Evolutionary conservation across 495 filamentous ascomycete species (phyloP), one percentile per base, ranked within the genome.

Genomic region (Hyphodiscus hymeniophilus): DNA sequence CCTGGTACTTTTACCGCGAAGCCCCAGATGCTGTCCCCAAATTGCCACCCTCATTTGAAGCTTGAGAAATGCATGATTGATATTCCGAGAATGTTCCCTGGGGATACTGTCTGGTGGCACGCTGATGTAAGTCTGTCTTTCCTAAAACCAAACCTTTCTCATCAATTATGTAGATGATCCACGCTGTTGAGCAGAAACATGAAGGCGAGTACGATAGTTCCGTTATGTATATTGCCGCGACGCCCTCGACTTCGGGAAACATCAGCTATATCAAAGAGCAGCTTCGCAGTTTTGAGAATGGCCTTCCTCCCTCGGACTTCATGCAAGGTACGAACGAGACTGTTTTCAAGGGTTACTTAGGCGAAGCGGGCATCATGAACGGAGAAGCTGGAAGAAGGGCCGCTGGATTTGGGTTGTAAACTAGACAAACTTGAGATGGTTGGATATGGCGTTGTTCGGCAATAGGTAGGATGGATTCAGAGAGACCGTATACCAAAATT

Each of bases 51-150:
- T 5, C 54, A 57, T 35, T 44, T 57, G 5, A 26, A 50, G 8
- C 22, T 57, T 3, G 11, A 35, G 18, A 45, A 57, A 20, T 49
- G 50, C 24, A 2, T 57, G 17, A 23, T 42, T 2, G 18, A 50
- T 47, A 45, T 57, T 31, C 54, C 54, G 28, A 23, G 12, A 15
- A 42, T 57, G 40, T 41, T 20, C 2, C 38, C 45, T 2, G 54
- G 54, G n/a, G 54, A 57, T 45, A 53, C 54, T 3, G 39, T 57
- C 20, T 57, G 54, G 54, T 57, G 54, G 54, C 54, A 57, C 41
- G 35, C 39, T 10, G 54, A 57, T 44, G 26, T 28, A 28, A 4
- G 26, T 28, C 10, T 28, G 5, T 28, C 26, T 28, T 28, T 28
- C 26, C 10, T 28, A 5, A 28, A 5, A 10, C 26, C 10, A 10